Evolutionary conservation across 2,329 filamentous ascomycete species (phyloP).

Genomic region (Pseudopyrenochaeta lycopersici): DNA sequence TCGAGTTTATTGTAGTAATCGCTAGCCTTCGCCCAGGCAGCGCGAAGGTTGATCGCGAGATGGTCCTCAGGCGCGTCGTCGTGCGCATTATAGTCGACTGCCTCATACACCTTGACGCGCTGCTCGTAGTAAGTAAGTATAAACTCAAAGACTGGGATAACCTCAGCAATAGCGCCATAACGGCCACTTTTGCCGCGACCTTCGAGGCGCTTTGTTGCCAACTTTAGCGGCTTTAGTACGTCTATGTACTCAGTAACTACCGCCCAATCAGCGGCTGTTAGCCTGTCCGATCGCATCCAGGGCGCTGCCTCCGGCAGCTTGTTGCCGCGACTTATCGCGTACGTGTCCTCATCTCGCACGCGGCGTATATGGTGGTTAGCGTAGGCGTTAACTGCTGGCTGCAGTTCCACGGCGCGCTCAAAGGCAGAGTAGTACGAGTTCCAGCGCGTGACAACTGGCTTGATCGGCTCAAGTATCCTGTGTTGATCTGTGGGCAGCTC

Average conservation of each 20-base stretch:
- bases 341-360: not conserved
- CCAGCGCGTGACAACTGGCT: not conserved
- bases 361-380: not conserved
- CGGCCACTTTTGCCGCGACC: not conserved
- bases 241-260: not conserved
- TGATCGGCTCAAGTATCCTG: not conserved
- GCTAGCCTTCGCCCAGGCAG: constrained; percentile 3
- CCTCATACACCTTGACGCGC: not conserved
- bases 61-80: constrained; percentile 3
- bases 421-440: not conserved
- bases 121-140: not conserved
- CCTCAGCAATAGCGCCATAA: not conserved
- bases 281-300: not conserved
- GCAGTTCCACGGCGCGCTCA: constrained; percentile 1
- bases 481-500: not conserved
- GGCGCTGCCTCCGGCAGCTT: not conserved
- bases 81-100: not conserved
- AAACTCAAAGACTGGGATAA: constrained; percentile 4
- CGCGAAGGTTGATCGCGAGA: constrained; percentile 5
- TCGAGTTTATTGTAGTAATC: constrained; percentile 9
- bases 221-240: not conserved
- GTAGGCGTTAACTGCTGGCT: not conserved
- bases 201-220: not conserved
- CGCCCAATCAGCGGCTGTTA: not conserved
- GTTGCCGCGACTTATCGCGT: not conserved